Conservation (phyloP, 108 stramenopile genomes). For the Nannochloropsis gaditana region DNA sequence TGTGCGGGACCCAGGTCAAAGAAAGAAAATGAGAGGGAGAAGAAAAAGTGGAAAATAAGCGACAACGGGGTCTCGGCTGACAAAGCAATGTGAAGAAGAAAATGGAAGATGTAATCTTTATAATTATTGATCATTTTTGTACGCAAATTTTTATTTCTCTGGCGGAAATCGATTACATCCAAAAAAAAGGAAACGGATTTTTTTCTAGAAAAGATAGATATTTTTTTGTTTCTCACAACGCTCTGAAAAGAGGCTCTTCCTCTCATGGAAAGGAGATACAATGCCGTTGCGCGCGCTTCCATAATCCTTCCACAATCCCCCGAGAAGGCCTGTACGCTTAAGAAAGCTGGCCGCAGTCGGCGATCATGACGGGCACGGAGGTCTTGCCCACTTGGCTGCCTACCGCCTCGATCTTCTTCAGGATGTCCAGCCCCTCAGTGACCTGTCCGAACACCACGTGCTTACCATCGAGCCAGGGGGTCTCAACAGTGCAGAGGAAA, state of each 20-base stretch:
- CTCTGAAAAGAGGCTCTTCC: neutral
- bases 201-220: neutral
- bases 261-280: too few relatives aligned
- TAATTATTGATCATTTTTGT: too few relatives aligned
- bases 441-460: constrained; percentile 92
- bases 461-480: constrained; percentile 89
- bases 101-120: neutral
- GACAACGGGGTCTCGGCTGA: neutral
- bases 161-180: neutral
- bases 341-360: constrained; percentile 53
- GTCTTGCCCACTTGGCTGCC: constrained; percentile 48
- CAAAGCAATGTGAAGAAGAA: too few relatives aligned
- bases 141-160: neutral
- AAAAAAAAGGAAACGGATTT: too few relatives aligned
- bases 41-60: neutral
- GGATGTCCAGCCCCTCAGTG: constrained; percentile 66
- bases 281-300: too few relatives aligned
- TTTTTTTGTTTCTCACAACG: neutral
- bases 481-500: constrained; percentile 87
- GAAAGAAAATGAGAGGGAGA: neutral
- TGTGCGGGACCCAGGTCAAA: neutral
- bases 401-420: constrained; percentile 63
- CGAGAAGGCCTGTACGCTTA: neutral
- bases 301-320: too few relatives aligned
- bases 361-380: constrained; percentile 39